Percentiles rank a stretch among this genome's conserved stretches.
phyloP scores from a whole-genome alignment of 208 protist species.

The Balamuthia mandrillaris region DNA sequence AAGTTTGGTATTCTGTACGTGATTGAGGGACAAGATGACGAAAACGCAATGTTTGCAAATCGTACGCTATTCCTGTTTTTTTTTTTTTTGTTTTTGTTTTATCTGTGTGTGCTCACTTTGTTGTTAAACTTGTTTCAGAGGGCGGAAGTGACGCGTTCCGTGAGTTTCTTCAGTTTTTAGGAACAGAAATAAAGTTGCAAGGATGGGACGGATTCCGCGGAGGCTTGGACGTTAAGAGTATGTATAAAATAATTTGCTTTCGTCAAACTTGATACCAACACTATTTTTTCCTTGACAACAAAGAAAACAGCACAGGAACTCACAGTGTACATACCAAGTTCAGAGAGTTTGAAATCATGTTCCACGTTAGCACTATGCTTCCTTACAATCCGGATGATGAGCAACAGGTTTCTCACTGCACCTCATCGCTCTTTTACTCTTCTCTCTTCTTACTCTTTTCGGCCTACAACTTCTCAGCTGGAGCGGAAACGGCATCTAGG shows the following conservation, averaged over 20 bases:
- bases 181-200: neutral
- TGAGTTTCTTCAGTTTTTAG: neutral
- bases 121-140: too few relatives aligned
- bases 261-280: too few relatives aligned
- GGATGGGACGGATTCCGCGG: slow-evolving; percentile 6
- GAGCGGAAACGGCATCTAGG: slow-evolving; percentile 12
- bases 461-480: too few relatives aligned
- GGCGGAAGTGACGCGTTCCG: too few relatives aligned
- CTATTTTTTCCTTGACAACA: neutral
- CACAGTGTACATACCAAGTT: slow-evolving; percentile 4
- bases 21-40: slow-evolving; percentile 42
- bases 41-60: neutral
- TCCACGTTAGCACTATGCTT: neutral
- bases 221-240: neutral
- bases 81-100: too few relatives aligned
- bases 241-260: neutral
- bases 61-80: neutral
- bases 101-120: too few relatives aligned
- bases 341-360: neutral
- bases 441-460: too few relatives aligned
- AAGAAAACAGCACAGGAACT: neutral
- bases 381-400: slow-evolving; percentile 2
- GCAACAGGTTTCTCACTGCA: too few relatives aligned
- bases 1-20: slow-evolving; percentile 70
- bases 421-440: too few relatives aligned